A percentile compares a stretch with the other conserved stretches of the same genome.
Conservation (phyloP, 352 stramenopile genomes). For the Pythium utonaiense region DNA sequence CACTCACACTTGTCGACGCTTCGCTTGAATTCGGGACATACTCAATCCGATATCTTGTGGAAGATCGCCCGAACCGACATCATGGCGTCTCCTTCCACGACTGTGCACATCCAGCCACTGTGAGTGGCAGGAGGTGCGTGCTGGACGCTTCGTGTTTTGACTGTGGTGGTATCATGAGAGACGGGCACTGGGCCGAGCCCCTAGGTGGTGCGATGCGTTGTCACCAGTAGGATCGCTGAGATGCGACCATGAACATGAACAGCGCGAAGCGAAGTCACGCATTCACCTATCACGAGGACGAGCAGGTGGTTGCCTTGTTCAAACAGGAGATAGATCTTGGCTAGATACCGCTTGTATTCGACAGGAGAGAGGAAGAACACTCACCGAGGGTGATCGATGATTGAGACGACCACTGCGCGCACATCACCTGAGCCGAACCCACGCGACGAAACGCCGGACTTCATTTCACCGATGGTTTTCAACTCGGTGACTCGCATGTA, state of each 20-base stretch:
- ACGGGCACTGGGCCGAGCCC: slow-evolving; percentile 1
- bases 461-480: neutral
- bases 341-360: neutral
- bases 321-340: neutral
- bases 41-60: neutral
- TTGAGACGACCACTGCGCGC: neutral
- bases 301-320: neutral
- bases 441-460: neutral
- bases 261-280: neutral
- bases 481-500: neutral
- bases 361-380: neutral
- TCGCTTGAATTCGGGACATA: no score
- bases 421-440: neutral
- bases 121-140: neutral
- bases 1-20: no score
- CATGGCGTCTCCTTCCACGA: neutral
- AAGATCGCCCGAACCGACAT: neutral
- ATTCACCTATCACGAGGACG: neutral
- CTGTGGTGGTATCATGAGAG: neutral
- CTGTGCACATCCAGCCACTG: slow-evolving; percentile 1
- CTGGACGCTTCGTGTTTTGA: neutral
- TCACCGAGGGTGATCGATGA: neutral
- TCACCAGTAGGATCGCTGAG: neutral
- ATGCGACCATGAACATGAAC: neutral
- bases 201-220: slow-evolving; percentile 7